These are phyloP conservation scores for Staphylotrichum tortipilum DNA, from an alignment of 495 filamentous ascomycete genomes.

Conservation along the genomic window DNA sequence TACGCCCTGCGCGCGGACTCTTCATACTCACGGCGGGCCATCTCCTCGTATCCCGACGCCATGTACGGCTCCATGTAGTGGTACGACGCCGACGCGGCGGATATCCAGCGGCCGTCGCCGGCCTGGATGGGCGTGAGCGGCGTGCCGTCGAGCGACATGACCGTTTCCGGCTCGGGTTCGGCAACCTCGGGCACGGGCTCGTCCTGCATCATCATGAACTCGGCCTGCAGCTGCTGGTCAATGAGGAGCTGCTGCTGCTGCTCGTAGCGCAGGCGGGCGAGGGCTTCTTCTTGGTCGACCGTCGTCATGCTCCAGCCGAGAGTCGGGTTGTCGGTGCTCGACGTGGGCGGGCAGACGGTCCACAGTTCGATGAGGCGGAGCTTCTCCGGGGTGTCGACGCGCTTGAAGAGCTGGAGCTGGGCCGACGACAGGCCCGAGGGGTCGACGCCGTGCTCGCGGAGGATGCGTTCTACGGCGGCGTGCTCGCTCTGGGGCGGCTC, in stretches of 20 bases:
- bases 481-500: slow-evolving; percentile 40
- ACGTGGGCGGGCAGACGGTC: slow-evolving; percentile 48
- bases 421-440: slow-evolving; percentile 43
- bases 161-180: slow-evolving; percentile 9
- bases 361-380: slow-evolving; percentile 57
- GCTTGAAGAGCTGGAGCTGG: slow-evolving; percentile 54
- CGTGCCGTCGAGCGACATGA: slow-evolving; percentile 41
- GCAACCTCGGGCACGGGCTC: neutral
- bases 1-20: slow-evolving; percentile 27
- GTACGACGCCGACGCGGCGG: slow-evolving; percentile 8
- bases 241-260: slow-evolving; percentile 24
- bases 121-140: slow-evolving; percentile 44
- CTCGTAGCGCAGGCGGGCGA: slow-evolving; percentile 46
- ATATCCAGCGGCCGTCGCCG: slow-evolving; percentile 42
- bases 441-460: slow-evolving; percentile 44
- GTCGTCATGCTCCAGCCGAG: slow-evolving; percentile 40
- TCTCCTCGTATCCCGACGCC: slow-evolving; percentile 54
- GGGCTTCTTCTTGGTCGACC: slow-evolving; percentile 42
- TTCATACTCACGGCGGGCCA: slow-evolving; percentile 44
- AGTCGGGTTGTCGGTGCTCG: slow-evolving; percentile 31
- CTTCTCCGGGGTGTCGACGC: slow-evolving; percentile 49
- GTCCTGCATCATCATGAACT: slow-evolving; percentile 13
- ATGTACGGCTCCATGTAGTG: slow-evolving; percentile 57
- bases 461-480: slow-evolving; percentile 32
- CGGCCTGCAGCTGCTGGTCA: slow-evolving; percentile 23